Evolutionary conservation across 2,329 filamentous ascomycete species (phyloP), one percentile per base, ranked within the genome.

Genomic region (Penicillium sclerotigenum): DNA sequence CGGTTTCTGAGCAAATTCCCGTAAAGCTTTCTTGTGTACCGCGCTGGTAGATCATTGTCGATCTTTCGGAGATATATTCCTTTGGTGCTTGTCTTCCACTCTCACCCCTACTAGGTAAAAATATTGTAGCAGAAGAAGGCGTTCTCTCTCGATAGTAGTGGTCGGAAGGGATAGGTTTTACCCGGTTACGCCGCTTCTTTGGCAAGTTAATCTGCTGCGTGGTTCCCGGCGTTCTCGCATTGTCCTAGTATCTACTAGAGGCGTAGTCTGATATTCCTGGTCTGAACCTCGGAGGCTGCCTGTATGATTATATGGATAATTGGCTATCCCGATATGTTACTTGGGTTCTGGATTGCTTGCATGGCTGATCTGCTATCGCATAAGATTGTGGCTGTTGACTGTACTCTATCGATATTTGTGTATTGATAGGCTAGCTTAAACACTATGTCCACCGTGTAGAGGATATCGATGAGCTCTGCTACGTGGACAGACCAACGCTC

Each of bases 81-180:
- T 29, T 62, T 61, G 18, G 49, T 57, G 36, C 43, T 43, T 14
- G 45, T 24, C n/a, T 48, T 63, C 59, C 53, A 63, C 46, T 56
- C 57, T 13, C 16, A 6, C 13, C 3, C 13, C 31, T 6, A 33
- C 5, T 33, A 13, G 1, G 31, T 8, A 28, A 22, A 28, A 22
- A 55, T 61, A 11, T 37, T 48, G 41, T 47, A 26, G 29, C 49
- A 40, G 36, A 56, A 36, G 36, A 41, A 54, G 3, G 38, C 52
- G 37, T 56, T 59, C 40, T 58, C 59, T 26, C 57, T 42, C 34
- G 56, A 56, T 1, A 59, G 31, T 24, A 59, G 59, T 33, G 54
- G 50, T 36, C 47, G 40, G 43, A 62, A 60, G 24, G 57, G 57
- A 18, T 61, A 47, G 38, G 38, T 31, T 47, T 54, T 62, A 2